Percentiles rank a stretch among this genome's conserved stretches.
Evolutionary conservation across 805 yeast species (phyloP).

Genomic region (Starmerella sp.): DNA sequence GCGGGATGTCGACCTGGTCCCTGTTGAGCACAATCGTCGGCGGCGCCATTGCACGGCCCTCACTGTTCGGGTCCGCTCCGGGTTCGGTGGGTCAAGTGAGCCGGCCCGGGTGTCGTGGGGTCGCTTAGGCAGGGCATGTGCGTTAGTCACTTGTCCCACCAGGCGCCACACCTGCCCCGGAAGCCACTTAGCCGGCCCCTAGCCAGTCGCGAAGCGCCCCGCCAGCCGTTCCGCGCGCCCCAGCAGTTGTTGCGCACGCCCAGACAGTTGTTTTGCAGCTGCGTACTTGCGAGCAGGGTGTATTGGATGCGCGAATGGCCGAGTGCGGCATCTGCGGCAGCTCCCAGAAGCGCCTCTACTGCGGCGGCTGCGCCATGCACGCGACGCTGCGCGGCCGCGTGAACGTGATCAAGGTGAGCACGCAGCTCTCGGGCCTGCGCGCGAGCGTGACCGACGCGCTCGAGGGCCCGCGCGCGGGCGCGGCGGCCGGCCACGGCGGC

Average conservation of each 20-base stretch:
- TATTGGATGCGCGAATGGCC: slow-evolving; percentile 1
- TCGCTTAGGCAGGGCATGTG: too few species aligned
- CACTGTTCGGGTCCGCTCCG: too few species aligned
- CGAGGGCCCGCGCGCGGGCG: not conserved
- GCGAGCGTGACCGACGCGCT: slow-evolving; percentile 12
- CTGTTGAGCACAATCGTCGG: slow-evolving; percentile 14
- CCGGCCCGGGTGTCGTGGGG: too few species aligned
- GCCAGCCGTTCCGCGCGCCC: not conserved
- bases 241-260: too few species aligned
- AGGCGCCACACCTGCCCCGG: too few species aligned
- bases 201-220: not conserved
- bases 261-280: too few species aligned
- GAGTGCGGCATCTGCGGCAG: slow-evolving; percentile 24
- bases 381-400: slow-evolving; percentile 20
- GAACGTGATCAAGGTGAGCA: slow-evolving; percentile 21
- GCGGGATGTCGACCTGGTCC: slow-evolving; percentile 7
- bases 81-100: too few species aligned
- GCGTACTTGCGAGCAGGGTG: not conserved
- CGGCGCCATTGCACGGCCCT: slow-evolving; percentile 14
- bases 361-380: slow-evolving; percentile 22
- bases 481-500: not conserved
- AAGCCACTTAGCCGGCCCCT: too few species aligned
- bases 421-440: slow-evolving; percentile 16
- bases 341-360: slow-evolving; percentile 17
- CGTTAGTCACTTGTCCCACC: not conserved